Conservation (phyloP, 768 basidiomycete genomes). For the Mycena chlorophos region DNA sequence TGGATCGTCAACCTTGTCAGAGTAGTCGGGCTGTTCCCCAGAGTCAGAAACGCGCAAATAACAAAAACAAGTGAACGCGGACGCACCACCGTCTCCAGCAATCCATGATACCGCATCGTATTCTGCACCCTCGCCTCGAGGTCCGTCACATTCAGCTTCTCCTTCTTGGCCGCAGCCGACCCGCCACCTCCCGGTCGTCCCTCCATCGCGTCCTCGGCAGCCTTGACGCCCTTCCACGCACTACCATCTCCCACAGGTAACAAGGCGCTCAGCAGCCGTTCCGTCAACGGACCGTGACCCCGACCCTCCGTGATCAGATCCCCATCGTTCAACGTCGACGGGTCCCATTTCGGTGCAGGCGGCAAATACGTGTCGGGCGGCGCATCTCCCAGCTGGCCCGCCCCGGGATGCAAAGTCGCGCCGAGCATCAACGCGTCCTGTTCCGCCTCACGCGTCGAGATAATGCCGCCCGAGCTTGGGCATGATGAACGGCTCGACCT, state of each 20-base stretch:
- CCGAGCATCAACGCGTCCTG: constrained; percentile 66
- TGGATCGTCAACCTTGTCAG: constrained; percentile 87
- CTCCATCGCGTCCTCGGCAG: constrained; percentile 83
- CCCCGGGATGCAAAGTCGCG: constrained; percentile 22
- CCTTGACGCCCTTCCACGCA: constrained; percentile 77
- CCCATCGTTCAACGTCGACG: constrained; percentile 72
- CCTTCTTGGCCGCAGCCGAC: constrained; percentile 70
- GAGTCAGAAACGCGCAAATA: not conserved
- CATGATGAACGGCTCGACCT: constrained; percentile 82
- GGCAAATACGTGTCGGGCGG: constrained; percentile 42
- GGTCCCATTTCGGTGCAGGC: constrained; percentile 76
- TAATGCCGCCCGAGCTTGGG: constrained; percentile 89
- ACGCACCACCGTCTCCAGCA: constrained; percentile 71
- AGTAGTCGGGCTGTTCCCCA: constrained; percentile 62
- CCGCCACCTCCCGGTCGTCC: constrained; percentile 79
- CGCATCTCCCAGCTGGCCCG: constrained; percentile 31
- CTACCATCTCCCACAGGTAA: constrained; percentile 66
- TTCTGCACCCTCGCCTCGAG: constrained; percentile 74
- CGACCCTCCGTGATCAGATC: constrained; percentile 72
- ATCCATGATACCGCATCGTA: constrained; percentile 74
- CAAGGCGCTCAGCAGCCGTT: constrained; percentile 75
- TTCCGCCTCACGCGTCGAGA: constrained; percentile 89
- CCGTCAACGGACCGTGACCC: constrained; percentile 86
- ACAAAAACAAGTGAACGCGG: not conserved
- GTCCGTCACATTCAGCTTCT: constrained; percentile 77